These are phyloP conservation scores for Rosa chinensis DNA, from an alignment of 306 rosid genomes.

Conservation along the genomic window DNA sequence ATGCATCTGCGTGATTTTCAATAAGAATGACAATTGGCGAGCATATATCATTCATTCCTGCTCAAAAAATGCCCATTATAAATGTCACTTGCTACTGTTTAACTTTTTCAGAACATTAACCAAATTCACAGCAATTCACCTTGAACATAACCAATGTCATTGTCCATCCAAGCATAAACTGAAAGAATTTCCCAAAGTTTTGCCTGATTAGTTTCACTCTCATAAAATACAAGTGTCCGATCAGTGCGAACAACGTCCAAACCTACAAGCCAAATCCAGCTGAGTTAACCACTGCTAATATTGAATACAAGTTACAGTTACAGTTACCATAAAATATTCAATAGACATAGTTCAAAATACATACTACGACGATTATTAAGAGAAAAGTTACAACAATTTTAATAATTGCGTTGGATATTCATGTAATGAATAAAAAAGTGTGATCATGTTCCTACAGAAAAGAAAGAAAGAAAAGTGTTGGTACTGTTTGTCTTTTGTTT, in stretches of 20 bases:
- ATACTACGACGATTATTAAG: background rate
- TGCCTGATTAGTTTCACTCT: slow-evolving; percentile 77
- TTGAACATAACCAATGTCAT: slow-evolving; percentile 90
- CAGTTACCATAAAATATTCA: background rate
- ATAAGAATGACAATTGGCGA: slow-evolving; percentile 81
- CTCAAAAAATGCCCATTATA: slow-evolving; percentile 26
- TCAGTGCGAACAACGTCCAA: slow-evolving; percentile 91
- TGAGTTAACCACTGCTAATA: slow-evolving; percentile 23
- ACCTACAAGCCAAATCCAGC: slow-evolving; percentile 56
- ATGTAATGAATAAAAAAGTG: slow-evolving; percentile 8
- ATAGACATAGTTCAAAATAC: background rate
- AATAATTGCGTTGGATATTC: background rate
- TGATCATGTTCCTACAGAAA: background rate
- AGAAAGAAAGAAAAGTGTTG: slow-evolving; percentile 10
- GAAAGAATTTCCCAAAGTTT: slow-evolving; percentile 89
- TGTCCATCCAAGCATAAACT: slow-evolving; percentile 85
- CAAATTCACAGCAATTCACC: slow-evolving; percentile 42
- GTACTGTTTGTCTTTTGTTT: background rate
- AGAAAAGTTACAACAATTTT: background rate
- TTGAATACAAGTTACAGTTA: background rate
- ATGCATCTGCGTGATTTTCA: slow-evolving; percentile 85
- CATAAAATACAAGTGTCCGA: slow-evolving; percentile 77
- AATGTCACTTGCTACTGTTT: slow-evolving; percentile 24
- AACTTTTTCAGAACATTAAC: slow-evolving; percentile 16
- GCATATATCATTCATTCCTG: slow-evolving; percentile 99